Base-by-base conservation (phyloP, 306 rosid species). In the cucumber (Cucumis sativus) region DNA sequence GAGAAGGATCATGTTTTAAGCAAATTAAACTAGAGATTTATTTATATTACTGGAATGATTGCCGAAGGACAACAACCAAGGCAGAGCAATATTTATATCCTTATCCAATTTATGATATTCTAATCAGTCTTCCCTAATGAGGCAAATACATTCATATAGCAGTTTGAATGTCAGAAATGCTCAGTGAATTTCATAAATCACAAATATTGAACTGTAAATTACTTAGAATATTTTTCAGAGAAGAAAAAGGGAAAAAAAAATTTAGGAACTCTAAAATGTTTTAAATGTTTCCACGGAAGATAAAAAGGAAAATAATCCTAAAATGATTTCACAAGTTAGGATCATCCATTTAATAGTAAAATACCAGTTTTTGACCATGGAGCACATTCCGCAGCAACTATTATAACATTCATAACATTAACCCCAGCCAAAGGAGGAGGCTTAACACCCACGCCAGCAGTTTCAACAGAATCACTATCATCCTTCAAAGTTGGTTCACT, bases 291-390 rank as follows among this genome's bases (percentile, higher is more conserved):
- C 30, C 76, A 49, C 21, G 1, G 9, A 52, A 25, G 40, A 33
- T 15, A 25, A 35, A 59, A 69, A 76, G 41, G 70, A 59, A 59
- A 76, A 76, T 21, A 5, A 2, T 20, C 21, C 67, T 58, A 37
- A 40, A 39, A 58, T 20, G 20, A 58, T 30, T 56, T 39, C 55
- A 20, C 23, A 75, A 13, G 14, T 52, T 35, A 75, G 4, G 17
- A 40, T 39, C 30, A n/a, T 75, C 30, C 39, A 58, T 68, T 56
- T 20, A 30, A 40, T 37, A 35, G 75, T 21, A 57, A 54, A 77
- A 74, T 89, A 92, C 99, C 99, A 82, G 99, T 91, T 88, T 95
- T 92, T 4, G 88, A 80, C 90, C 91, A 95, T 41, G 99, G 99
- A 87, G 92, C 91, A 75, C 99, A 95, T 84, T 95, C 99, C 64